Conservation (phyloP, 2,329 filamentous ascomycete species). For the Xylariaceae sp. region DNA sequence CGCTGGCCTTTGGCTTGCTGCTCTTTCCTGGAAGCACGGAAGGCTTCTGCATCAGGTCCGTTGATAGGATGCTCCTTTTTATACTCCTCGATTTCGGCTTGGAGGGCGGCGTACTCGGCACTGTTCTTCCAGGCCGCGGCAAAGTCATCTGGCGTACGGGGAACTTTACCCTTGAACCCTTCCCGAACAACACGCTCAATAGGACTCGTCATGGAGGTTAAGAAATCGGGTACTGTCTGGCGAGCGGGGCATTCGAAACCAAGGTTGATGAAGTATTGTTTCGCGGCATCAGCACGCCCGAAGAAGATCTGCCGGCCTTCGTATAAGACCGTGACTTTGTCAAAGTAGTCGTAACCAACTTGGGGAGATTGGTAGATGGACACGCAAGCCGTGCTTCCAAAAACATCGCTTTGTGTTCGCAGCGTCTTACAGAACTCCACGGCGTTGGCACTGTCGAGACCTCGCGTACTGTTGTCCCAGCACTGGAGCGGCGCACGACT, state of each 20-base stretch:
- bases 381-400: constrained; percentile 59
- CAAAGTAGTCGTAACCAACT: constrained; percentile 58
- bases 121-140: constrained; percentile 54
- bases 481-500: constrained; percentile 56
- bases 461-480: constrained; percentile 69
- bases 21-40: constrained; percentile 48
- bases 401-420: constrained; percentile 58
- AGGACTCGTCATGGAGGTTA: constrained; percentile 63
- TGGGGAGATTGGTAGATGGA: constrained; percentile 70
- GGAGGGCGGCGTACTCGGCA: constrained; percentile 44
- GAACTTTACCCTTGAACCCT: constrained; percentile 51
- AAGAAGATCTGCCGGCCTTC: constrained; percentile 59
- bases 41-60: constrained; percentile 51
- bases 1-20: constrained; percentile 57
- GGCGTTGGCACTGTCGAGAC: constrained; percentile 69
- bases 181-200: constrained; percentile 50
- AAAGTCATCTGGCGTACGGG: constrained; percentile 58
- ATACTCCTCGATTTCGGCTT: constrained; percentile 51
- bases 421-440: constrained; percentile 70
- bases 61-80: constrained; percentile 48
- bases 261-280: constrained; percentile 59
- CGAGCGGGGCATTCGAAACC: constrained; percentile 63
- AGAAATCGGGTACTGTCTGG: constrained; percentile 65
- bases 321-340: constrained; percentile 54
- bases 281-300: constrained; percentile 54